Base-by-base conservation (phyloP, 306 rosid genomes). In the Prunus kanzakura region DNA sequence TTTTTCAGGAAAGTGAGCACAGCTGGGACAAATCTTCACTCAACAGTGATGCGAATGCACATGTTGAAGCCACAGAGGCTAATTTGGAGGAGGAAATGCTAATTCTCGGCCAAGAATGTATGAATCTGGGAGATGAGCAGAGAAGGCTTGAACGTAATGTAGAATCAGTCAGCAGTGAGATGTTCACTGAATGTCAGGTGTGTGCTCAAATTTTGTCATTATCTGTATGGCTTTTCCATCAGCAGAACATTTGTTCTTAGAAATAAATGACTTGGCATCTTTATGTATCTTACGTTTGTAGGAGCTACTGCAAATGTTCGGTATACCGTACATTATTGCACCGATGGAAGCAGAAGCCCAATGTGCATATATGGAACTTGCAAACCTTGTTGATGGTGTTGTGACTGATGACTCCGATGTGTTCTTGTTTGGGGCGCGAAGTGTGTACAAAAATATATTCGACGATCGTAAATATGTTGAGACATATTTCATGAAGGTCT, bases 291-390 rank as follows among this genome's bases (percentile, higher is more conserved):
- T 49, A 56, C 32, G 47, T 76, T 74, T 80, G 73, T 73, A 94
- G 98, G 98, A 94, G 85, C 88, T 94, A 73, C 82, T 94, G 84
- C 97, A 94, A 89, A 94, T 94, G 93, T 94, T 94, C 84, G 97
- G 98, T 58, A 82, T 91, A 86, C 98, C 98, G 15, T 94, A 91
- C 87, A 92, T 94, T 76, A 90, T 94, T 81, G 96, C 98, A 67
- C 98, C 98, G 2, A 94, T 90, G 97, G 98, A 94, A 86, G 98
- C 98, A 43, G 98, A 94, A 88, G 97, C 97, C 22, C 98, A 94
- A 70, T 94, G 98, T 80, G 98, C 98, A 69, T 87, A 82, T 82
- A 74, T 94, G 97, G 97, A 94, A 81, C 88, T 81, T 49, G 83
- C 88, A 38, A 90, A 89, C 71, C 87, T 91, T 84, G 98, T 94